phyloP scores from a whole-genome alignment of 495 filamentous ascomycete species.

The Letharia lupina region DNA sequence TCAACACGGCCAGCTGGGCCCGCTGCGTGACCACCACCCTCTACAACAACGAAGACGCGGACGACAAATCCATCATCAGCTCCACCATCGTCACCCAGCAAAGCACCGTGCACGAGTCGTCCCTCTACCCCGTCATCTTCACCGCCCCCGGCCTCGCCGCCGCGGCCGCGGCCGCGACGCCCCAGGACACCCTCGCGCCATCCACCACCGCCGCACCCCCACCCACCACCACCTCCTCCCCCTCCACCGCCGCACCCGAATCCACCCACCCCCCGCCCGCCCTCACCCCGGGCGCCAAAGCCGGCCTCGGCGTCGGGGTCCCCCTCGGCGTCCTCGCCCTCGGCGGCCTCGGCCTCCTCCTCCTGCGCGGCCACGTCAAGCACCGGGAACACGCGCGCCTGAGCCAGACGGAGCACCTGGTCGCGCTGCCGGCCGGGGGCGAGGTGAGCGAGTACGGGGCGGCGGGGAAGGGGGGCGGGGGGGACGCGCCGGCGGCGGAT shows the following conservation, averaged over 20 bases:
- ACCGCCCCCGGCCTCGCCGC: background rate
- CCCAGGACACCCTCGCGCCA: background rate
- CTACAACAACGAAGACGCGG: background rate
- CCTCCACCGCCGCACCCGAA: background rate
- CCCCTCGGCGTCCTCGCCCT: background rate
- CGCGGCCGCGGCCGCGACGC: background rate
- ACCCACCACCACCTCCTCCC: background rate
- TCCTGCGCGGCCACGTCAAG: background rate
- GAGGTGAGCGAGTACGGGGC: background rate
- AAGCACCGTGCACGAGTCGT: background rate
- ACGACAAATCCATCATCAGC: background rate
- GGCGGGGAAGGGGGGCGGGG: background rate
- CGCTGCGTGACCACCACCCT: background rate
- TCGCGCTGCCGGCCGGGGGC: background rate
- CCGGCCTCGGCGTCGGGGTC: background rate
- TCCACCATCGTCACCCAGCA: background rate
- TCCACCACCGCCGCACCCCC: background rate
- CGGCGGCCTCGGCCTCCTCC: background rate
- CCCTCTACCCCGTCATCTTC: background rate
- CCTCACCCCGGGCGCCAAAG: background rate
- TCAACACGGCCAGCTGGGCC: background rate
- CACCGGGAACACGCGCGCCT: background rate
- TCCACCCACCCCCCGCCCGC: background rate
- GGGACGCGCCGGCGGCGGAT: background rate
- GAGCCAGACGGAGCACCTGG: background rate